Percentiles rank a stretch among this genome's conserved stretches.
Conservation (phyloP, 805 yeast species). For the Huiozyma sinensis region DNA sequence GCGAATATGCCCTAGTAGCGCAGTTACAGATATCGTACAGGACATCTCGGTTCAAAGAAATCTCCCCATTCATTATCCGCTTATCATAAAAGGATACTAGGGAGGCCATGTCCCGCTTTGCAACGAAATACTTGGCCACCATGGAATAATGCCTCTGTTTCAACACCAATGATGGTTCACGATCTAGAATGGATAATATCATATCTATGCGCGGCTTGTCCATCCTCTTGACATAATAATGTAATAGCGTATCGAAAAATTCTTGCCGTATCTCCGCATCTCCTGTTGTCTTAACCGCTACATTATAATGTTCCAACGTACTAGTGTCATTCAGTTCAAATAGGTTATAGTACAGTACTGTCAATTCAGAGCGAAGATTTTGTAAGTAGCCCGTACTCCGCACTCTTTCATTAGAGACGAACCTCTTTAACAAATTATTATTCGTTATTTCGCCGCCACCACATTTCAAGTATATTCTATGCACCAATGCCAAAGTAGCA, state of each 20-base stretch:
- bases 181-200: too few relatives aligned
- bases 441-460: constrained; percentile 2
- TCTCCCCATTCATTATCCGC: neutral
- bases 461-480: constrained; percentile 10
- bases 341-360: constrained; percentile 10
- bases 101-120: constrained; percentile 8
- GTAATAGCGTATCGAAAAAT: constrained; percentile 11
- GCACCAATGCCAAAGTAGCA: constrained; percentile 9
- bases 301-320: neutral
- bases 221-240: constrained; percentile 8
- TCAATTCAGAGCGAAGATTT: constrained; percentile 9
- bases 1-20: neutral
- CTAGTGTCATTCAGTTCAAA: neutral
- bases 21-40: neutral
- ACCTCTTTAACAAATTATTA: constrained; percentile 5
- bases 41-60: neutral
- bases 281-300: neutral
- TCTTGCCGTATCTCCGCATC: constrained; percentile 4
- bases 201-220: neutral
- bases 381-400: constrained; percentile 9
- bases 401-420: constrained; percentile 10
- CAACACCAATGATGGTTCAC: too few relatives aligned
- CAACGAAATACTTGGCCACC: constrained; percentile 16
- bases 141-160: constrained; percentile 3
- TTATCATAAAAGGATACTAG: constrained; percentile 2